Evolutionary conservation across 257 asterid genomes (phyloP).

Genomic region (Ehretia macrophylla): DNA sequence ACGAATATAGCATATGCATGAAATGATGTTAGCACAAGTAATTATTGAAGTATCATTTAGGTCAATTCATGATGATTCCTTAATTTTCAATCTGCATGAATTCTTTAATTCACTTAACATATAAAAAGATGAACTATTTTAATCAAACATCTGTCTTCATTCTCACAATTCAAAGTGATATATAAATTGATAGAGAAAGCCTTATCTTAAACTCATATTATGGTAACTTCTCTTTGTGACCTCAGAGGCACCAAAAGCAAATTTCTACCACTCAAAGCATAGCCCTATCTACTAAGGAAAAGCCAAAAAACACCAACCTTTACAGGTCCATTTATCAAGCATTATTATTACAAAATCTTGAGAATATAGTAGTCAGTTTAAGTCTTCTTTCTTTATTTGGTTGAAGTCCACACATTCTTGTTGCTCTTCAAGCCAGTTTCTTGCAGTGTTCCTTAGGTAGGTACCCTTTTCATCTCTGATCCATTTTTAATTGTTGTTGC

Average conservation of each 20-base stretch:
- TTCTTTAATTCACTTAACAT: too few species aligned
- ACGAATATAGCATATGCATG: too few species aligned
- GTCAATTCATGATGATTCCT: too few species aligned
- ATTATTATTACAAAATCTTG: conserved; percentile 14
- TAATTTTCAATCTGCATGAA: too few species aligned
- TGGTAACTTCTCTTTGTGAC: conserved; percentile 24
- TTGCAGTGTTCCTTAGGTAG: neutral
- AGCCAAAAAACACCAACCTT: conserved; percentile 60
- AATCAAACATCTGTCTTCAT: neutral
- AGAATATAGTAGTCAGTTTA: too few species aligned
- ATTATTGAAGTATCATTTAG: too few species aligned
- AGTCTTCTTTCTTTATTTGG: neutral
- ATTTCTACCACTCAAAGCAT: conserved; percentile 68
- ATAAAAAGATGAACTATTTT: too few species aligned
- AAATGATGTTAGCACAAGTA: too few species aligned
- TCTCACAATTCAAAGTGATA: too few species aligned
- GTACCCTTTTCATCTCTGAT: neutral
- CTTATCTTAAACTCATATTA: conserved; percentile 21
- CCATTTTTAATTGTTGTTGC: neutral
- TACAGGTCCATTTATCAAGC: conserved; percentile 16
- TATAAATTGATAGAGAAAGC: conserved; percentile 15
- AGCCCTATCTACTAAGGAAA: conserved; percentile 79
- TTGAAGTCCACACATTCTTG: neutral
- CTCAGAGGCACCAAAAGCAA: conserved; percentile 36
- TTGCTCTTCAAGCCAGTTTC: neutral